A percentile compares a stretch with the other conserved stretches of the same genome.
Evolutionary conservation across 495 filamentous ascomycete species (phyloP).

Genomic region (Pyrenula massariospora): DNA sequence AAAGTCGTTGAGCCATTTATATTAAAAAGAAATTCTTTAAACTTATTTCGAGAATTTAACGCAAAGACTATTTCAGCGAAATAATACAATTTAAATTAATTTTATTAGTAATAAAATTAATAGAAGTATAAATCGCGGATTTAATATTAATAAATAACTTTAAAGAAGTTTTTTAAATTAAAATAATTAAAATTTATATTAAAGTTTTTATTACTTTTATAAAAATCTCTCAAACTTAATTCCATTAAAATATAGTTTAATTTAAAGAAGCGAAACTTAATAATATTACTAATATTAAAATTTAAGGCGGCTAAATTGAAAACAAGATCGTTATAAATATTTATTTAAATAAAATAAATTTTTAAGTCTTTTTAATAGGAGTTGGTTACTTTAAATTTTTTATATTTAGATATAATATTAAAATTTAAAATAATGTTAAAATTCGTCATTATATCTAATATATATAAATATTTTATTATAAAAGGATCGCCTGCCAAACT

Average conservation of each 20-base stretch:
- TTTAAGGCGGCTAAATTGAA: background rate
- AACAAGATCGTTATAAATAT: background rate
- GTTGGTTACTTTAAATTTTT: too few relatives aligned
- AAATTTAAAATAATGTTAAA: background rate
- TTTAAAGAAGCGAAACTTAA: background rate
- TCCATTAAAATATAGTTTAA: background rate
- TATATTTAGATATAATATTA: background rate
- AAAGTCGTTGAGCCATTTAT: background rate
- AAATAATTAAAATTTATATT: background rate
- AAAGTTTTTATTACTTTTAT: background rate
- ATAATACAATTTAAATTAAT: background rate
- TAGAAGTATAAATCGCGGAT: background rate
- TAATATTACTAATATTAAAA: background rate
- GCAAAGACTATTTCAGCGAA: background rate
- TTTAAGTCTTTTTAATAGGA: background rate
- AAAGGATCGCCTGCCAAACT: too few relatives aligned
- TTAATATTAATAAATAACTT: background rate
- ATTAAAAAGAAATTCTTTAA: background rate
- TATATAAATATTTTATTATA: background rate
- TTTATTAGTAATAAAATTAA: background rate
- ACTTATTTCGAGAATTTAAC: background rate
- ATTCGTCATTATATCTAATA: background rate
- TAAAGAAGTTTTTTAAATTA: background rate
- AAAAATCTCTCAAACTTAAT: background rate
- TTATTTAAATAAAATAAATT: background rate